Base-by-base conservation (phyloP, 2,329 filamentous ascomycete genomes). In the Tympanopsis confertula region DNA sequence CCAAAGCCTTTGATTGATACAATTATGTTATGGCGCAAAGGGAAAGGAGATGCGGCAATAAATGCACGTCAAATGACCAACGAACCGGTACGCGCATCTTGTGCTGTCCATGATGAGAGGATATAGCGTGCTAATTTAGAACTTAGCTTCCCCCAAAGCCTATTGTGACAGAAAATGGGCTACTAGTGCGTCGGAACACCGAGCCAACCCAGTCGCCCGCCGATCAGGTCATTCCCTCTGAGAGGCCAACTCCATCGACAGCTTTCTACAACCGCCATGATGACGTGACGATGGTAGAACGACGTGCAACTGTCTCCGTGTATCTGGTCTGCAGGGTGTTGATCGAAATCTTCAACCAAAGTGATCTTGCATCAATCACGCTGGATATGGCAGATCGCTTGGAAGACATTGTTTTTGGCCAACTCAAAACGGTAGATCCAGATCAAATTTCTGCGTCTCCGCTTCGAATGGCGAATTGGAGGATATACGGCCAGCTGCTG, bases 1-100 rank as follows among this genome's bases (percentile, higher is more conserved):
- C 93, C 93, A 4, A 96, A 94, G 55, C 85, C 87, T 4, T 63
- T 98, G 37, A 95, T 98, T 50, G 91, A 98, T 58, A 88, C 86
- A 15, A 87, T 98, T 57, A 98, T 98, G 86, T 73, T 94, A 20
- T 98, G 91, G 91, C 79, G 91, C 39, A 96, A 95, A 59, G 85
- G 78, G 45, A 96, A 96, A 63, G 94, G 87, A 45, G 89, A 96
- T 58, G 78, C 82, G 17, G 87, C 88, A 19, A 81, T 74, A 81
- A 44, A 68, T 76, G 49, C 58, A 13, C 12, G 15, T 33, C 30
- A 33, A 17, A 15, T 33, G 17, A 12, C 10, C 15, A 7, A 18
- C 15, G 15, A 33, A 18, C 10, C n/a, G 10, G n/a, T 28, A n/a
- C 10, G 24, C 24, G 10, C 24, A 10, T 28, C 24, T 10, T n/a